Base-by-base conservation (phyloP, 179 eudicot species). In the Carnegiea gigantea region DNA sequence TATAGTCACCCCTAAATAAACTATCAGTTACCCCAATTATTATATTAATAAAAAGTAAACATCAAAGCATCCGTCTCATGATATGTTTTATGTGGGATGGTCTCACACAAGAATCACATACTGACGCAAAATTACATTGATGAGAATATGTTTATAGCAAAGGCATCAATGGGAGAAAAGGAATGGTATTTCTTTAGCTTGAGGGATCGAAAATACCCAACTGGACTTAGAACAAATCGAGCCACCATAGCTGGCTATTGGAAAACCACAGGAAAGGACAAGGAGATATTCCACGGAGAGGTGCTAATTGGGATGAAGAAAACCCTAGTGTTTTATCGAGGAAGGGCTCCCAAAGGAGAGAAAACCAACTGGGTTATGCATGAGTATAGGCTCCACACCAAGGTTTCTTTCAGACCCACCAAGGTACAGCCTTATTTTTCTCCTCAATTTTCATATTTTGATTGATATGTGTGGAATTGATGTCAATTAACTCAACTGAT, bases 311-410 rank as follows among this genome's bases (percentile, higher is more conserved):
- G 98, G 23, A 95, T 95, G 98, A 95, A 95, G 89, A 95, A 95
- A 71, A 95, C 97, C 73, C 84, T 95, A 15, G 98, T 95, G 0
- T 95, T 95, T 78, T 95, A 95, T 86, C 88, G 82, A 79, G 98
- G 98, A 28, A 86, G 98, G 86, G 97, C 98, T 59, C 98, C 98
- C n/a, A 93, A 88, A 78, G 98, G 98, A 4, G 94, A 93, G 72
- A 95, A 92, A 78, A 95, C 97, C 80, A 92, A 91, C 79, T 95
- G 97, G 98, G 98, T 95, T 44, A 95, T 95, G 96, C 98, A 95
- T 82, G 98, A 95, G 82, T 95, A 93, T 68, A 83, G 98, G 54
- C 87, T 91, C 3, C 92, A 95, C 78, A 81, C 87, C 78, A 92
- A 92, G 81, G 88, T 71, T 46, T 78, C 92, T 79, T 91, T 83